Percentiles rank a stretch among this genome's conserved stretches.
Conservation (phyloP, 1,139 yeast species). For the Meyerozyma carpophila region DNA sequence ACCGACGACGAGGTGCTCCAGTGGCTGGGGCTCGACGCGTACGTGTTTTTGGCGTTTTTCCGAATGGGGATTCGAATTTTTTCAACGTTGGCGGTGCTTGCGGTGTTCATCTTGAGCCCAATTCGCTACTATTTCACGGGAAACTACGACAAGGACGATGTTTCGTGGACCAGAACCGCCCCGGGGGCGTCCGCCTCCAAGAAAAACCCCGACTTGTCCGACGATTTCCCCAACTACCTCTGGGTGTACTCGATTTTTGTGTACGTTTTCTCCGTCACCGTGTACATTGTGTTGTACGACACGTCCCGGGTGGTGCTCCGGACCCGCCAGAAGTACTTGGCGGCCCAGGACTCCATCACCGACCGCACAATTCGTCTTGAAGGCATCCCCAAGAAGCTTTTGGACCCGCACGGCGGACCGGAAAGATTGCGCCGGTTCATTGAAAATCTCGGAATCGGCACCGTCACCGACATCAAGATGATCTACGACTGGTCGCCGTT, state of each 20-base stretch:
- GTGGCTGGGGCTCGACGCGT: conserved; percentile 42
- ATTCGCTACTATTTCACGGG: conserved; percentile 42
- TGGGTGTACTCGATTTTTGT: conserved; percentile 42
- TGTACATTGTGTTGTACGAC: conserved; percentile 27
- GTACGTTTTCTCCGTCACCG: conserved; percentile 34
- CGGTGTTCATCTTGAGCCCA: conserved; percentile 39
- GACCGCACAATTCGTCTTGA: conserved; percentile 43
- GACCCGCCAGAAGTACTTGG: conserved; percentile 39
- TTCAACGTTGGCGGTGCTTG: conserved; percentile 28
- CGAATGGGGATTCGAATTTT: conserved; percentile 41
- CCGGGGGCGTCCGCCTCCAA: not conserved
- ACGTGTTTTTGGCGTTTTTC: conserved; percentile 40
- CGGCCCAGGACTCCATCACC: conserved; percentile 39
- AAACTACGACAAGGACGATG: conserved; percentile 38
- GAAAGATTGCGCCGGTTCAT: conserved; percentile 41
- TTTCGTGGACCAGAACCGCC: conserved; percentile 8
- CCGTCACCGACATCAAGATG: conserved; percentile 48
- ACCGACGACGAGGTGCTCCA: conserved; percentile 39
- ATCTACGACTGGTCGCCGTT: conserved; percentile 53
- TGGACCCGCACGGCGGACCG: conserved; percentile 24
- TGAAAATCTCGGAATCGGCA: conserved; percentile 59
- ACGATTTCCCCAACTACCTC: conserved; percentile 17
- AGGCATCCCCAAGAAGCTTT: conserved; percentile 43
- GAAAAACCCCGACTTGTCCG: conserved; percentile 10
- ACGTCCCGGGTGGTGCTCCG: conserved; percentile 33